Percentiles rank a stretch among this genome's conserved stretches.
Conservation (phyloP, 768 basidiomycete species). For the Mycena metata region DNA sequence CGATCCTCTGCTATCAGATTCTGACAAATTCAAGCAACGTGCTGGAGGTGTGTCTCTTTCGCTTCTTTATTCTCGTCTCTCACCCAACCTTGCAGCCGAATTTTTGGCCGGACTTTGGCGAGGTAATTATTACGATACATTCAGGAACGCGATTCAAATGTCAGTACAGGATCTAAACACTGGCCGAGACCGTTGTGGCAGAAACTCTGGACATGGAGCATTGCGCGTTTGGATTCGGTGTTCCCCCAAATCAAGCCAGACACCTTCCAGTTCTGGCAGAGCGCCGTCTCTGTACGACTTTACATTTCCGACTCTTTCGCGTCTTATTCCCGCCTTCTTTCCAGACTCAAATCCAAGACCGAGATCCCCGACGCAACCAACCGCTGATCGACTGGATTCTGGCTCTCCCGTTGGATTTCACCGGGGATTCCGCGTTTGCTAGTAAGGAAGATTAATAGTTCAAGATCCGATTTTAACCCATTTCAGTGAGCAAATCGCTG, state of each 20-base stretch:
- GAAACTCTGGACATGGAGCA: constrained; percentile 81
- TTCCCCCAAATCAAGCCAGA: constrained; percentile 88
- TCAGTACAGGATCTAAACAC: constrained; percentile 79
- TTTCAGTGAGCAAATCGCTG: constrained; percentile 81
- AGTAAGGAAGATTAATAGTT: constrained; percentile 60
- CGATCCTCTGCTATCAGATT: constrained; percentile 72
- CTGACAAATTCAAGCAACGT: constrained; percentile 89
- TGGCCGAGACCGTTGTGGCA: constrained; percentile 72
- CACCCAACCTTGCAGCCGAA: constrained; percentile 48
- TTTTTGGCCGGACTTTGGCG: constrained; percentile 80
- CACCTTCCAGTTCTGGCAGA: constrained; percentile 83
- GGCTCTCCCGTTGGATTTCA: constrained; percentile 83
- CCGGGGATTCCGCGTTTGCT: constrained; percentile 88
- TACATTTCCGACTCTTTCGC: constrained; percentile 8
- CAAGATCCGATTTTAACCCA: constrained; percentile 8
- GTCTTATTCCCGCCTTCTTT: constrained; percentile 16
- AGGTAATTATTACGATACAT: constrained; percentile 57
- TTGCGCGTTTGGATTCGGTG: constrained; percentile 70
- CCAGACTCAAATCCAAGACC: constrained; percentile 69
- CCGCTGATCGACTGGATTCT: constrained; percentile 84
- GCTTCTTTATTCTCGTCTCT: constrained; percentile 22
- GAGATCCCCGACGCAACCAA: constrained; percentile 85
- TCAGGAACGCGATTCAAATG: neutral
- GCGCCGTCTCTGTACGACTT: constrained; percentile 65
- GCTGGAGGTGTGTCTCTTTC: constrained; percentile 71